Conservation (phyloP, 2,329 filamentous ascomycete species). For the Seiridium cupressi region DNA sequence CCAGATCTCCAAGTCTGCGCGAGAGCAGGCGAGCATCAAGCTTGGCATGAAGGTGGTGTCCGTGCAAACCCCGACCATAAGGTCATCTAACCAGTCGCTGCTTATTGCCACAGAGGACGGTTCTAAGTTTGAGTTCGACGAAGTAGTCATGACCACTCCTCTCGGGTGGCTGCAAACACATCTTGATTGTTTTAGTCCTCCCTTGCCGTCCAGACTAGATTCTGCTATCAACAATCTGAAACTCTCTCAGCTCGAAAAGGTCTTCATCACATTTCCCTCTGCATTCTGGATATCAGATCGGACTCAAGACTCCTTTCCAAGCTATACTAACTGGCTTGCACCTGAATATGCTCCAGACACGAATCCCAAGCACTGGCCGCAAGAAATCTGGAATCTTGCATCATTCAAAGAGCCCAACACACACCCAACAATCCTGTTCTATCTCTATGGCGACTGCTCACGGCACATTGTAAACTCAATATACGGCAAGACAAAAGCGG, state of each 20-base stretch:
- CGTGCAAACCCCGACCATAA: constrained; percentile 29
- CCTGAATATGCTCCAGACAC: constrained; percentile 15
- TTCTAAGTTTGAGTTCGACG: constrained; percentile 40
- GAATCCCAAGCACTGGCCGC: constrained; percentile 16
- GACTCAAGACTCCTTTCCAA: constrained; percentile 12
- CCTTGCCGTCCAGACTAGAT: constrained; percentile 36
- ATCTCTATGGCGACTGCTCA: constrained; percentile 19
- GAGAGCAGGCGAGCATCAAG: constrained; percentile 44
- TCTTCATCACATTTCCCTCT: constrained; percentile 24
- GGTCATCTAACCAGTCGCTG: constrained; percentile 31
- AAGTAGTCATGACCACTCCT: constrained; percentile 50
- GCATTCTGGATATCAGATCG: constrained; percentile 20
- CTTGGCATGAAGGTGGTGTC: constrained; percentile 41
- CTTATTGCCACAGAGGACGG: constrained; percentile 36
- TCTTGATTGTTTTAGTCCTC: constrained; percentile 39
- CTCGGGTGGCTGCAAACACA: constrained; percentile 53
- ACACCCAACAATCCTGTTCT: constrained; percentile 19
- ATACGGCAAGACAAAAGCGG: constrained; percentile 10
- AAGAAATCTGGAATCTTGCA: constrained; percentile 21
- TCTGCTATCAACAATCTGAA: constrained; percentile 39
- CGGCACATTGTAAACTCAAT: constrained; percentile 18
- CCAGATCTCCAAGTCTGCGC: constrained; percentile 45
- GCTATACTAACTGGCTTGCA: constrained; percentile 17
- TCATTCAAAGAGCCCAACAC: constrained; percentile 14
- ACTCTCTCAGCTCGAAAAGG: constrained; percentile 23